Percentiles rank a stretch among this genome's conserved stretches.
Evolutionary conservation across 257 asterid genomes (phyloP).

Genomic region (Lantana camara): DNA sequence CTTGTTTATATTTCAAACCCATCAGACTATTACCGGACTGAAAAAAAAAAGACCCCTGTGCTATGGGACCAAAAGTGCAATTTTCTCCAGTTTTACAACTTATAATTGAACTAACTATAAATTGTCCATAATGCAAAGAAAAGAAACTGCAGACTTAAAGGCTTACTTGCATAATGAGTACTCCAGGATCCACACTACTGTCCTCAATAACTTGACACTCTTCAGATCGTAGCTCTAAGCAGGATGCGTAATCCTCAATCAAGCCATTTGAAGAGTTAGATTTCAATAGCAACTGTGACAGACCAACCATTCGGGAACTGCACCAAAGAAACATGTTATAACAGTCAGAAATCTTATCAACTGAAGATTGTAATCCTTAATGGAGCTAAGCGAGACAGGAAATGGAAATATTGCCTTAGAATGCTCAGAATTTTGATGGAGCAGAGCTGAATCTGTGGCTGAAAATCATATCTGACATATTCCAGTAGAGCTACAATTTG

Average conservation of each 20-base stretch:
- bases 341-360: slow-evolving; percentile 23
- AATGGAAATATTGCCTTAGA: slow-evolving; percentile 55
- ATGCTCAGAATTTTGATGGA: slow-evolving; percentile 87
- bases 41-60: no score
- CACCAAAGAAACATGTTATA: slow-evolving; percentile 28
- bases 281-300: slow-evolving; percentile 82
- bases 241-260: slow-evolving; percentile 94
- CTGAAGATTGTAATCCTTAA: slow-evolving; percentile 21
- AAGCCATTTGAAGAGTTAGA: slow-evolving; percentile 64
- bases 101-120: slow-evolving; percentile 11
- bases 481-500: slow-evolving; percentile 83
- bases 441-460: slow-evolving; percentile 78
- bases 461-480: slow-evolving; percentile 88
- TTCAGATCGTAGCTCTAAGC: slow-evolving; percentile 92
- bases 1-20: no score
- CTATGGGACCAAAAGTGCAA: background rate
- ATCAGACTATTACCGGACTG: no score
- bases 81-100: background rate
- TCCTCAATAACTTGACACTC: slow-evolving; percentile 82
- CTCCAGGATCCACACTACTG: slow-evolving; percentile 81
- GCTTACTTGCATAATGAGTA: slow-evolving; percentile 87
- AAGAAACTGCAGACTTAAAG: slow-evolving; percentile 18
- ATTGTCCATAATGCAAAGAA: background rate
- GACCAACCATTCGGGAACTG: slow-evolving; percentile 96
- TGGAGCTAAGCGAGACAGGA: slow-evolving; percentile 22